These are phyloP conservation scores for Uronychia binucleata DNA, from an alignment of 73 alveolate species.

Conservation along the genomic window DNA sequence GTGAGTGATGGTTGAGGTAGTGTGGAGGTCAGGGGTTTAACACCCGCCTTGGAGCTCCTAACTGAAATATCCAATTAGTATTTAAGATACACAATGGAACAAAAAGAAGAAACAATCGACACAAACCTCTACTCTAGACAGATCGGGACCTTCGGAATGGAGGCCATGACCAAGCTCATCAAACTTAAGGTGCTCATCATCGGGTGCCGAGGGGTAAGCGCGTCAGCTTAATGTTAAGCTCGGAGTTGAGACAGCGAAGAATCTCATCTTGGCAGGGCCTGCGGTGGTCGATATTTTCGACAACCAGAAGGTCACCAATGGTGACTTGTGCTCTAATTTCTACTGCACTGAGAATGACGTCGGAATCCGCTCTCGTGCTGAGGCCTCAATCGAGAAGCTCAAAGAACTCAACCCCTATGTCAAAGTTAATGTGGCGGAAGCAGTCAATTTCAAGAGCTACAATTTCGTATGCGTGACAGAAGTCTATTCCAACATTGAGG, in stretches of 20 bases:
- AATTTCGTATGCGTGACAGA: slow-evolving; percentile 90
- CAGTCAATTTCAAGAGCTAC: slow-evolving; percentile 50
- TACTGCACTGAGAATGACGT: slow-evolving; percentile 90
- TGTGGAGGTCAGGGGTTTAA: background rate
- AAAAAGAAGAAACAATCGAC: slow-evolving; percentile 70
- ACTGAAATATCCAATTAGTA: background rate
- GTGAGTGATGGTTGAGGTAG: background rate
- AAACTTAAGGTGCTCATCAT: slow-evolving; percentile 85
- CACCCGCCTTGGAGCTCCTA: background rate
- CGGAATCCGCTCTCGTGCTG: slow-evolving; percentile 88
- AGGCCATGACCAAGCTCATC: slow-evolving; percentile 95
- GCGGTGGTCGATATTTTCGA: slow-evolving; percentile 91
- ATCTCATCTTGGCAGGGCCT: slow-evolving; percentile 98
- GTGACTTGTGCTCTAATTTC: slow-evolving; percentile 96
- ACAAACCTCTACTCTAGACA: slow-evolving; percentile 97
- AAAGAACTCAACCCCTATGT: slow-evolving; percentile 97
- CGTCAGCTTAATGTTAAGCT: slow-evolving; percentile 28
- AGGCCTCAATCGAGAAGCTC: slow-evolving; percentile 85
- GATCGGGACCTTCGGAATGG: slow-evolving; percentile 99
- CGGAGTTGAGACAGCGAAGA: slow-evolving; percentile 97
- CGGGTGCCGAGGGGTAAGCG: slow-evolving; percentile 74
- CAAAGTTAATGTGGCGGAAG: slow-evolving; percentile 73
- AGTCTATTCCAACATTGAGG: slow-evolving; percentile 71
- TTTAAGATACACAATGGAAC: slow-evolving; percentile 27
- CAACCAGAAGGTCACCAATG: slow-evolving; percentile 57